Base-by-base conservation (phyloP, 768 basidiomycete species). In the Boletus patriciae region DNA sequence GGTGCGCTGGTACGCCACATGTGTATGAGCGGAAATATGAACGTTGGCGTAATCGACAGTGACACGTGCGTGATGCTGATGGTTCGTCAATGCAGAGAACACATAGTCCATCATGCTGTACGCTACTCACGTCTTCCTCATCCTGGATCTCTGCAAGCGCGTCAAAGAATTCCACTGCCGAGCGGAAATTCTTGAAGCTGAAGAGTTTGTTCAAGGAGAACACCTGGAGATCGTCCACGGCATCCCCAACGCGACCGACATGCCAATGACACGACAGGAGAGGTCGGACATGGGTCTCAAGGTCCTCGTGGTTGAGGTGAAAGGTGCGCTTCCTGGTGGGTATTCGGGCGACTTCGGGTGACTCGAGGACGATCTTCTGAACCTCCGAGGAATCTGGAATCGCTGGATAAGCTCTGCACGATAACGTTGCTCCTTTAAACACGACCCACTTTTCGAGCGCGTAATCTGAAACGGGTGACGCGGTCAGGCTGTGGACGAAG, bases 201-300 rank as follows among this genome's bases (percentile, higher is more conserved):
- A 70, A 67, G 25, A 62, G 69, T n/a, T 72, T 72, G 40, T 71
- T 59, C 51, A 72, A 36, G 12, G 60, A 57, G 10, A 69, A 52
- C 37, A 63, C 61, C 44, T 65, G 60, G 15, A 42, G 44, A 46
- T 58, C 56, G 9, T 46, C 55, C 47, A 43, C 38, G 33, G 15
- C 58, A 6, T 43, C 40, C 8, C 51, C 53, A 3, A 69, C 45
- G n/a, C 16, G 61, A 36, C 50, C 56, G 15, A 72, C 55, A 27
- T 66, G 62, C 71, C 71, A 72, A 19, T 69, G 58, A 45, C 57
- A 68, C 31, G 60, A 62, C 58, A 75, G 68, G 9, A 82, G 68
- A 3, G 80, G 78, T 36, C 55, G 52, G 11, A 81, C 55, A 40
- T 66, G 77, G 19, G 54, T 50, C 25, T 70, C 64, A 13, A 77